A percentile compares a stretch with the other conserved stretches of the same genome.
Conservation (phyloP, 345 rosid species). For the Pistacia atlantica region DNA sequence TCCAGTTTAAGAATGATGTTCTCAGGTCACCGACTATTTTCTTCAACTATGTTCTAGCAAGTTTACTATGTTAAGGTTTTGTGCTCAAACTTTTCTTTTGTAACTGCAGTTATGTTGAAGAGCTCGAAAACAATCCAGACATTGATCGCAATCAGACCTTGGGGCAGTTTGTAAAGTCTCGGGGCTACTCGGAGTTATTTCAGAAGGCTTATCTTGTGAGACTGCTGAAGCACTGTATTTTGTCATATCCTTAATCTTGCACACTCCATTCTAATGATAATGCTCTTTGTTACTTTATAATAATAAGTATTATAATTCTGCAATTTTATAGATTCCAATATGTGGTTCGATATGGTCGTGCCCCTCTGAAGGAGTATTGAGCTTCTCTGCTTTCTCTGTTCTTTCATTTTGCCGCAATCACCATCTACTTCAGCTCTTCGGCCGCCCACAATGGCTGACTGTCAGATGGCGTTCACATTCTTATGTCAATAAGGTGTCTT, state of each 20-base stretch:
- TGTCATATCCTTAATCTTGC: background rate
- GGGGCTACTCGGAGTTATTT: constrained; percentile 76
- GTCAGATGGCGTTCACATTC: constrained; percentile 66
- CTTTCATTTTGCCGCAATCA: constrained; percentile 87
- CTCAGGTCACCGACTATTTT: constrained; percentile 33
- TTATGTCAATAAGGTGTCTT: constrained; percentile 65
- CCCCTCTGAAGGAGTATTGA: constrained; percentile 70
- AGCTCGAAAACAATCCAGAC: constrained; percentile 66
- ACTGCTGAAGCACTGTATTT: background rate
- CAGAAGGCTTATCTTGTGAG: constrained; percentile 88
- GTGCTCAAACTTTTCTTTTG: background rate
- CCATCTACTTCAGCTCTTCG: constrained; percentile 89
- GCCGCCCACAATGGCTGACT: constrained; percentile 93
- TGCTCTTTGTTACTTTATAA: background rate
- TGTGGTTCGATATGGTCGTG: constrained; percentile 93
- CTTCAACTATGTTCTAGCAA: too few relatives aligned
- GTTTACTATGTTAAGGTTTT: too few relatives aligned
- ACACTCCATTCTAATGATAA: background rate
- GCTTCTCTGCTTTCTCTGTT: constrained; percentile 79
- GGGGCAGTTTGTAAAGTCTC: constrained; percentile 60
- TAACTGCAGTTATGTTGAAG: constrained; percentile 54
- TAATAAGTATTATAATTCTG: background rate
- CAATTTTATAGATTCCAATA: constrained; percentile 58
- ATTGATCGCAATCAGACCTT: constrained; percentile 61
- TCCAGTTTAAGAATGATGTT: constrained; percentile 69